Evolutionary conservation across 1,284 basidiomycete species (phyloP).

Genomic region (Xerocomus nothofagi): DNA sequence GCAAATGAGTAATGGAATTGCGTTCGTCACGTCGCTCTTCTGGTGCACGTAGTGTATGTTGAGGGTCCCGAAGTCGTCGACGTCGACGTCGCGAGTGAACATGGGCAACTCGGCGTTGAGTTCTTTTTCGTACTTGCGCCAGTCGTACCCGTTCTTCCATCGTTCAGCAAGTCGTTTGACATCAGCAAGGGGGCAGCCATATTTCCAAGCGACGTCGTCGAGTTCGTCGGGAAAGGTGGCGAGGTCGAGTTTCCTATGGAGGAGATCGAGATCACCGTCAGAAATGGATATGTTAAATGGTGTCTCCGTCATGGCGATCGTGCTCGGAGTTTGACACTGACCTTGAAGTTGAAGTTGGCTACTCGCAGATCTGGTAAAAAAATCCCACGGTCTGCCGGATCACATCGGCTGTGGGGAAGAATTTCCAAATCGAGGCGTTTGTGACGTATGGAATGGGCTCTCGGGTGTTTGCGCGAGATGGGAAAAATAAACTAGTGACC

Average conservation of each 20-base stretch:
- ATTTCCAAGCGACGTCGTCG: conserved; percentile 38
- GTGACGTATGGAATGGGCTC: conserved; percentile 11
- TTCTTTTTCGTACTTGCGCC: conserved; percentile 41
- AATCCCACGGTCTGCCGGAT: background rate
- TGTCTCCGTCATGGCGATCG: conserved; percentile 11
- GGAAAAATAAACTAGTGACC: too few relatives aligned
- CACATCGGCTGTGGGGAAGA: conserved; percentile 2
- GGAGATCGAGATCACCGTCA: conserved; percentile 31
- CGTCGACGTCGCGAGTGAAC: conserved; percentile 43
- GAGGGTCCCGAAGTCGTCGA: conserved; percentile 38
- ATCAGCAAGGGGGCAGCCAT: conserved; percentile 42
- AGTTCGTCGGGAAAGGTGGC: conserved; percentile 45
- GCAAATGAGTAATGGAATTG: conserved; percentile 48
- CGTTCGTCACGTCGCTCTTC: conserved; percentile 35
- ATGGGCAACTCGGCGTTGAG: conserved; percentile 44
- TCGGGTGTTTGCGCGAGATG: background rate
- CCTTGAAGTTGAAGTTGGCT: too few relatives aligned
- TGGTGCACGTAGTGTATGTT: conserved; percentile 48
- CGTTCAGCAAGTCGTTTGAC: conserved; percentile 38
- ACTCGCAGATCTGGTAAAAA: background rate
- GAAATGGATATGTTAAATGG: conserved; percentile 36
- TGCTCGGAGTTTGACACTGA: background rate
- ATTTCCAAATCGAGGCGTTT: conserved; percentile 4
- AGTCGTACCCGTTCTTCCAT: conserved; percentile 46
- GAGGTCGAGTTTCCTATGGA: conserved; percentile 37